These are phyloP conservation scores for Puccinia polysora DNA, from an alignment of 1,284 basidiomycete genomes.

Conservation along the genomic window DNA sequence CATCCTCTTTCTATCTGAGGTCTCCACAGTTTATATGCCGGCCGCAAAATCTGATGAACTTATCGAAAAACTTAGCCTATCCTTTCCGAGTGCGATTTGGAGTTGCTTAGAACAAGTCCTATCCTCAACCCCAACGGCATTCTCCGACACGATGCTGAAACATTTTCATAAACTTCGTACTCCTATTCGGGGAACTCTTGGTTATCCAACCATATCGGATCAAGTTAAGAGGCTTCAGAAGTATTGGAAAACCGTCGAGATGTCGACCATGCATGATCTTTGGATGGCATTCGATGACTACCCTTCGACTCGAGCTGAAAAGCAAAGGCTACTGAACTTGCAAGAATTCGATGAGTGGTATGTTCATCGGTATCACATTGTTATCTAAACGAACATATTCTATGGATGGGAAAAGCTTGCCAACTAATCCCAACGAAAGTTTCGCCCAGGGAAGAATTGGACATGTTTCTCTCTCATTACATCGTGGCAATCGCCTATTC, in stretches of 20 bases:
- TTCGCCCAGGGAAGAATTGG: constrained; percentile 40
- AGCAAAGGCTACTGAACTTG: constrained; percentile 12
- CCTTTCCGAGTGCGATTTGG: constrained; percentile 27
- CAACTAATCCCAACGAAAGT: constrained; percentile 8
- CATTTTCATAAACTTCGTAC: constrained; percentile 38
- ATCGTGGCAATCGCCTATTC: constrained; percentile 36
- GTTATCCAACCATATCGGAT: constrained; percentile 36
- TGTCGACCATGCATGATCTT: constrained; percentile 32
- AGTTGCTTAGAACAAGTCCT: constrained; percentile 41
- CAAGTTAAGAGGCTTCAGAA: constrained; percentile 4
- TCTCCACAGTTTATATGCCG: constrained; percentile 42
- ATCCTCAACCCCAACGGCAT: constrained; percentile 15
- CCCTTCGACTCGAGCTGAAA: background rate
- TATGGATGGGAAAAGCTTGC: background rate
- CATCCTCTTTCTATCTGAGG: constrained; percentile 42
- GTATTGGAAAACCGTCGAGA: constrained; percentile 24
- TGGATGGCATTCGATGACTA: constrained; percentile 33
- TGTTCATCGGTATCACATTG: background rate
- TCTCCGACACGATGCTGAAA: constrained; percentile 38
- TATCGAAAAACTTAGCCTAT: constrained; percentile 5
- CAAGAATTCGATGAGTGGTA: constrained; percentile 43
- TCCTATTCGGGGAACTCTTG: constrained; percentile 32
- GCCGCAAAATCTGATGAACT: constrained; percentile 28
- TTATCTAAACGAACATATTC: background rate
- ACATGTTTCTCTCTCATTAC: constrained; percentile 42